Percentiles rank a stretch among this genome's conserved stretches.
phyloP scores from a whole-genome alignment of 441 rosid species.

The Manihot esculenta region DNA sequence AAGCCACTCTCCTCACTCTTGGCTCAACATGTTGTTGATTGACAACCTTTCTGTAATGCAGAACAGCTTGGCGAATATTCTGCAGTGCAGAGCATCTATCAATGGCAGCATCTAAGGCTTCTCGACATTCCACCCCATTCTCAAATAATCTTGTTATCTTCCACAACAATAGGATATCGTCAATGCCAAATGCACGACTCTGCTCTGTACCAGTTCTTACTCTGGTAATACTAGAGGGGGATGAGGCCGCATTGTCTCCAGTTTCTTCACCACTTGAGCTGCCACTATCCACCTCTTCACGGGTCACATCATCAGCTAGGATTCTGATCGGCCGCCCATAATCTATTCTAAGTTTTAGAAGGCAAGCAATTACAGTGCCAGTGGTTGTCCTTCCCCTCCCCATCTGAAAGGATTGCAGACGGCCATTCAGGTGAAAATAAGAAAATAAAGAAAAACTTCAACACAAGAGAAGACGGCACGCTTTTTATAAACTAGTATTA shows the following conservation, averaged over 20 bases:
- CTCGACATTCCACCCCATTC: constrained; percentile 91
- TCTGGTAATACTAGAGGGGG: constrained; percentile 38
- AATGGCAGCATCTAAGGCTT: constrained; percentile 90
- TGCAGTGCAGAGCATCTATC: constrained; percentile 97
- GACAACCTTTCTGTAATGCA: constrained; percentile 79
- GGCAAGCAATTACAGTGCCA: constrained; percentile 99
- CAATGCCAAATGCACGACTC: constrained; percentile 80
- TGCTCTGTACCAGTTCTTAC: constrained; percentile 48
- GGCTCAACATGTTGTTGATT: constrained; percentile 96
- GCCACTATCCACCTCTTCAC: constrained; percentile 73
- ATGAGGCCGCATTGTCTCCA: constrained; percentile 45
- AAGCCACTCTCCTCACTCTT: constrained; percentile 86
- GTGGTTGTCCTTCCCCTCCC: constrained; percentile 99
- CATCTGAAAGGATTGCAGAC: constrained; percentile 57
- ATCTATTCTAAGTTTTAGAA: constrained; percentile 86
- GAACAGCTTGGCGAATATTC: constrained; percentile 94
- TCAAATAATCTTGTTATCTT: constrained; percentile 94
- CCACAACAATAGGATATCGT: constrained; percentile 83
- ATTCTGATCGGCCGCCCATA: constrained; percentile 85
- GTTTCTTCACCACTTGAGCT: constrained; percentile 96
- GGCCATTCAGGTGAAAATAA: constrained; percentile 18
- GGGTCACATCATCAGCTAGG: constrained; percentile 51
- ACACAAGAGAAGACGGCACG: constrained; percentile 13
- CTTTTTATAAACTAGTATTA: constrained; percentile 9
- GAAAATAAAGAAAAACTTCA: constrained; percentile 11